These are phyloP conservation scores for Trichophyton verrucosum DNA, from an alignment of 2,329 filamentous ascomycete genomes.

Conservation along the genomic window DNA sequence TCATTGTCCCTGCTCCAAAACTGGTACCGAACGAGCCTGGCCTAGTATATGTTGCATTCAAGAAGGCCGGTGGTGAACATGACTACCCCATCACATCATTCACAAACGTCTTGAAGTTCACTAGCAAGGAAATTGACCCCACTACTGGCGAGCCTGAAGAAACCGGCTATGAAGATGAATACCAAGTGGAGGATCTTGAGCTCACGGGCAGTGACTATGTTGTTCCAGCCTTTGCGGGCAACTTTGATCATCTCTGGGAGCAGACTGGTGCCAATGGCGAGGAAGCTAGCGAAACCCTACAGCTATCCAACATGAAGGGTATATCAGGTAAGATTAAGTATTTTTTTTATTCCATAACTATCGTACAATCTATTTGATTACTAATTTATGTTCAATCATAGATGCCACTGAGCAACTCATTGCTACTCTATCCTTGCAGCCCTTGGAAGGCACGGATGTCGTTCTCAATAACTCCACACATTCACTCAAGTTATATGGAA, in stretches of 20 bases:
- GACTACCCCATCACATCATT: slow-evolving; percentile 66
- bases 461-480: slow-evolving; percentile 80
- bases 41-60: slow-evolving; percentile 90
- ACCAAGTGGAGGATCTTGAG: slow-evolving; percentile 88
- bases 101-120: slow-evolving; percentile 90
- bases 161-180: slow-evolving; percentile 89
- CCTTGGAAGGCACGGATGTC: slow-evolving; percentile 86
- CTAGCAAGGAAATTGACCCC: slow-evolving; percentile 94
- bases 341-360: slow-evolving; percentile 6
- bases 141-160: slow-evolving; percentile 88
- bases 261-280: slow-evolving; percentile 80
- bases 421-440: slow-evolving; percentile 77
- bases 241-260: slow-evolving; percentile 93
- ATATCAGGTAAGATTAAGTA: slow-evolving; percentile 59
- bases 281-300: slow-evolving; percentile 81
- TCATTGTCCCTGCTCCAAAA: slow-evolving; percentile 79
- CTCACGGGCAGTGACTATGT: slow-evolving; percentile 88
- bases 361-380: not conserved
- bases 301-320: slow-evolving; percentile 76
- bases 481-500: slow-evolving; percentile 88
- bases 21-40: slow-evolving; percentile 76
- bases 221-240: slow-evolving; percentile 81
- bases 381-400: slow-evolving; percentile 28
- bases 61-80: slow-evolving; percentile 61
- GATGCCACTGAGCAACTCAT: slow-evolving; percentile 88